These are phyloP conservation scores for Hamamelis virginiana DNA, from an alignment of 164 flowering plant species.

Conservation along the genomic window DNA sequence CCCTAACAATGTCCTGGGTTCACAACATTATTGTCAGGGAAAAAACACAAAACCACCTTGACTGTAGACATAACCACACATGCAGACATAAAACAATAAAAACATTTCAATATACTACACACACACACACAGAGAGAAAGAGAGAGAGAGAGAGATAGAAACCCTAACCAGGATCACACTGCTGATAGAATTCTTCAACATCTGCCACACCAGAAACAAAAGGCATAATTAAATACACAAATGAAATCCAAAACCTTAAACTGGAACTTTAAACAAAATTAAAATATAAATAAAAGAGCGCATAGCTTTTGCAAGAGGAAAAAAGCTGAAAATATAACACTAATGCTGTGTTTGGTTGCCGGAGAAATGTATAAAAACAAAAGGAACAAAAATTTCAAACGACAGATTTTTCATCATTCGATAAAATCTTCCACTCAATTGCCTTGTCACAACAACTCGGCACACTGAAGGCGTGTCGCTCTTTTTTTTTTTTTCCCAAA, in stretches of 20 bases:
- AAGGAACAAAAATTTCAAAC: not conserved
- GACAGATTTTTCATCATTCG: not conserved
- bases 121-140: not conserved
- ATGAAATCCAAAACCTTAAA: slow-evolving; percentile 6
- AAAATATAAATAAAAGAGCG: too few species aligned
- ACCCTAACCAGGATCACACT: slow-evolving; percentile 69
- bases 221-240: not conserved
- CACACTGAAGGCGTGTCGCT: too few species aligned
- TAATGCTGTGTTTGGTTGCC: not conserved
- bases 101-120: too few species aligned
- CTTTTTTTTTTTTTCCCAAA: too few species aligned
- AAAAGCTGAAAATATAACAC: too few species aligned
- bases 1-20: too few species aligned
- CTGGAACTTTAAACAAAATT: too few species aligned
- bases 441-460: too few species aligned
- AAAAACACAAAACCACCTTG: not conserved
- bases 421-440: not conserved
- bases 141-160: not conserved
- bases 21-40: too few species aligned
- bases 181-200: slow-evolving; percentile 54
- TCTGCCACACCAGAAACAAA: slow-evolving; percentile 40
- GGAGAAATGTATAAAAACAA: not conserved
- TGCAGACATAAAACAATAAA: not conserved
- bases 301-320: not conserved
- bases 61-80: not conserved